Percentiles rank a stretch among this genome's conserved stretches.
These are phyloP conservation scores for Pseudonectria foliicola DNA, from an alignment of 2,329 filamentous ascomycete species.

Conservation along the genomic window DNA sequence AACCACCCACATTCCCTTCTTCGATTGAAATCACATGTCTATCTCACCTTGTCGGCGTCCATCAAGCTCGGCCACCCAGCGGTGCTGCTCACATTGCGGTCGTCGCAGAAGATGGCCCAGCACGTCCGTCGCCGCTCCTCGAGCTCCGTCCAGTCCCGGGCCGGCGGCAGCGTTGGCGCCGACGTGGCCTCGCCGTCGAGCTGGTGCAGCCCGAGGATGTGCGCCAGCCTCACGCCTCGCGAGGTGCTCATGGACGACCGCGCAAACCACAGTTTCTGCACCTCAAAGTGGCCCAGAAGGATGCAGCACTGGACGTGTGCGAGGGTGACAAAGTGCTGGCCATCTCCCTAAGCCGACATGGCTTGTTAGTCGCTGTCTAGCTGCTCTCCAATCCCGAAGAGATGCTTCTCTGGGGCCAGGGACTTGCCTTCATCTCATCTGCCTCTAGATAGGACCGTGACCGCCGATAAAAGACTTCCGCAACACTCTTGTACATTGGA, in stretches of 20 bases:
- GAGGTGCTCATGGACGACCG: slow-evolving; percentile 75
- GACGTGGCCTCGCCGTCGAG: slow-evolving; percentile 60
- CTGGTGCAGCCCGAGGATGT: slow-evolving; percentile 76
- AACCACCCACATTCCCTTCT: not conserved
- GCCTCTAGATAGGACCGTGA: slow-evolving; percentile 17
- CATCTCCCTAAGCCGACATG: slow-evolving; percentile 9
- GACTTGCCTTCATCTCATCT: slow-evolving; percentile 16
- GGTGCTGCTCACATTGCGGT: slow-evolving; percentile 75
- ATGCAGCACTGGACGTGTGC: slow-evolving; percentile 71
- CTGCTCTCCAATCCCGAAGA: too few relatives aligned
- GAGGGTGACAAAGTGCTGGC: slow-evolving; percentile 41
- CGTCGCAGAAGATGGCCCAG: slow-evolving; percentile 72
- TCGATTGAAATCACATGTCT: too few relatives aligned
- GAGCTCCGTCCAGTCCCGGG: slow-evolving; percentile 69
- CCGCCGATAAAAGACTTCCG: slow-evolving; percentile 15
- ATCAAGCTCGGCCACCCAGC: slow-evolving; percentile 82
- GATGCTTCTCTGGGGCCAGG: too few relatives aligned
- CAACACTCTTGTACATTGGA: slow-evolving; percentile 5
- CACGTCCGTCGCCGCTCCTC: slow-evolving; percentile 71
- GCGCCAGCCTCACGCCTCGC: slow-evolving; percentile 57
- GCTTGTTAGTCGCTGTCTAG: too few relatives aligned
- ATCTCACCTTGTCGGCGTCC: slow-evolving; percentile 56
- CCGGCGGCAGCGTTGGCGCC: slow-evolving; percentile 64
- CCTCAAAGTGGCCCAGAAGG: slow-evolving; percentile 67
- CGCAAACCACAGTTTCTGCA: slow-evolving; percentile 73